Evolutionary conservation across 2,329 filamentous ascomycete species (phyloP), one percentile per base, ranked within the genome.

Genomic region (Aspergillus ibericus): DNA sequence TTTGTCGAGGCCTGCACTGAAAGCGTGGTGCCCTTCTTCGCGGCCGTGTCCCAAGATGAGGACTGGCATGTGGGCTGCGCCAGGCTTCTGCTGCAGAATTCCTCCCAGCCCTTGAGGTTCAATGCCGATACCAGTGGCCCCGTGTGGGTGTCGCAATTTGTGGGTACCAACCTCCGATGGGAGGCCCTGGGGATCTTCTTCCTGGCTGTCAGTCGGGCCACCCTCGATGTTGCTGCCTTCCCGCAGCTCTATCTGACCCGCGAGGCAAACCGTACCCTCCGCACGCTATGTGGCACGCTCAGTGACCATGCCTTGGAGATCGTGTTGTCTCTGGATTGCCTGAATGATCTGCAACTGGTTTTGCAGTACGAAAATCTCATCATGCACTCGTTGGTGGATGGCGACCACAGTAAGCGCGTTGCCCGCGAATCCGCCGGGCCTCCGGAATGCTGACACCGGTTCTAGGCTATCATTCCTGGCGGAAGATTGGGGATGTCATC

Each of bases 301-400:
- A 67, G 71, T 16, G 74, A 78, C 59, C 69, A 68, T 32, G 70
- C 71, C 18, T 56, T 78, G n/a, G 75, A 77, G 34, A 70, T 76
- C 15, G 71, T 68, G 5, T 66, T 76, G 6, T 68, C 67, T 3
- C 54, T 71, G 27, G 68, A 70, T 34, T 69, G 67, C 38, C 47
- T 82, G 29, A 80, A 81, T 55, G 77, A 81, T 62, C 62, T 81
- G 25, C 78, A 81, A 55, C 66, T 81, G 3, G 60, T 79, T 4
- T 59, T 80, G 4, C 79, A 81, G 55, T 81, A 80, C 49, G 78
- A 81, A 55, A 80, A 79, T 25, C 80, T 77, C 35, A 79, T 80
- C n/a, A 64, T 78, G 1, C 77, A 80, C 56, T 77, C 78, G 0
- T 71, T 75, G 34, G 72, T 79, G 1, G 71, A 78, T 59, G 78